Base-by-base conservation (phyloP, 164 flowering plant species). In the Platanus orientalis region DNA sequence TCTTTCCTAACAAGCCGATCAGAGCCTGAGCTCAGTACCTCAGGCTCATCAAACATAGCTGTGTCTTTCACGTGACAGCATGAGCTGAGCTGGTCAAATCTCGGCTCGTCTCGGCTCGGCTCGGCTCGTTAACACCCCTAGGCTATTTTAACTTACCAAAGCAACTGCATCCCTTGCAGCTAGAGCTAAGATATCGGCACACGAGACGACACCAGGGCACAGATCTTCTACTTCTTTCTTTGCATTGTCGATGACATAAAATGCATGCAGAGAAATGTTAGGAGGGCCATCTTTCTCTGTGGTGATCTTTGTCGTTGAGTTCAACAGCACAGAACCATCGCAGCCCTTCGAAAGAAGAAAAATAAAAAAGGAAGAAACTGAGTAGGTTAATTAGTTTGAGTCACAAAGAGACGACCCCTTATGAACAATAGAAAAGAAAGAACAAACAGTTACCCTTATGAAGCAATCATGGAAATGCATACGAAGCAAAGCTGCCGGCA, bases 381-480 rank as follows among this genome's bases (percentile, higher is more conserved):
- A n/a, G n/a, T n/a, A n/a, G n/a, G n/a, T n/a, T n/a, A n/a, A n/a
- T n/a, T n/a, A n/a, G n/a, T n/a, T n/a, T n/a, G n/a, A n/a, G n/a
- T n/a, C n/a, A n/a, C n/a, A n/a, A n/a, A n/a, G n/a, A n/a, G n/a
- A n/a, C n/a, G n/a, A n/a, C n/a, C n/a, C n/a, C n/a, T n/a, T n/a
- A n/a, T n/a, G n/a, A n/a, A n/a, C n/a, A 28, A 29, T 12, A 56
- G 12, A 66, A 58, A 56, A 34, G 42, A 23, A 28, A 25, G 34
- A 29, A 42, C 32, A 42, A 27, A 58, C 16, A n/a, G 42, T 57
- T 67, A 91, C 97, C 68, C 96, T 77, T 6, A 92, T 74, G 76
- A 92, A 92, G 70, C 97, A 89, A 62, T 92, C 94, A 57, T 92
- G 97, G 70, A 92, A 92, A 57, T 89, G 94, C 96, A 89, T 89